Conservation (phyloP, 148 eudicot species). For the Selenicereus undatus region DNA sequence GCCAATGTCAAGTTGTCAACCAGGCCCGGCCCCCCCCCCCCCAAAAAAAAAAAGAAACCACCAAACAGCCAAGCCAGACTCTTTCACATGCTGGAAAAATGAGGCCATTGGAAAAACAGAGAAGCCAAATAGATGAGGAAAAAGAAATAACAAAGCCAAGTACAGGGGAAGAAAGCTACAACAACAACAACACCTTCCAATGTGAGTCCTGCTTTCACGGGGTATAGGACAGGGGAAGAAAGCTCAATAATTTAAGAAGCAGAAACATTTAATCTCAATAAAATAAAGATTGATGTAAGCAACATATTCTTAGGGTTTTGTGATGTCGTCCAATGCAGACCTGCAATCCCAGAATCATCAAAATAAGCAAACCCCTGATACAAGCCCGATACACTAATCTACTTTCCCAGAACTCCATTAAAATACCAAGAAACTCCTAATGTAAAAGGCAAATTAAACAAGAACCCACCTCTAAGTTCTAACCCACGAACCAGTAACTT, state of each 20-base stretch:
- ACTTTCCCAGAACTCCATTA: neutral
- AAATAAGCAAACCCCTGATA: constrained; percentile 2
- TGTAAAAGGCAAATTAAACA: neutral
- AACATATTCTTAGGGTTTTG: constrained; percentile 5
- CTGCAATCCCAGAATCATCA: constrained; percentile 7
- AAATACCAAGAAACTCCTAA: neutral
- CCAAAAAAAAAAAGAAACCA: neutral
- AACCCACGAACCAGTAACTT: neutral
- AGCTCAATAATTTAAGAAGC: neutral
- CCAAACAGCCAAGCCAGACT: neutral
- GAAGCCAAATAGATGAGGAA: constrained; percentile 1
- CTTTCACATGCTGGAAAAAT: neutral
- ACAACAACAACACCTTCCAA: too few species aligned
- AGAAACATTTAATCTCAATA: neutral
- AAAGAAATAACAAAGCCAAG: neutral
- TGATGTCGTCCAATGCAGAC: neutral
- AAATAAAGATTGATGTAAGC: neutral
- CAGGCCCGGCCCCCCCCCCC: too few species aligned
- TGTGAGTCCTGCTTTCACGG: too few species aligned
- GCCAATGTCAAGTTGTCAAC: neutral
- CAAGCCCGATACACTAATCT: neutral
- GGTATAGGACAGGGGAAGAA: neutral
- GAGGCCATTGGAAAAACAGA: neutral
- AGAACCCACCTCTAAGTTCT: neutral
- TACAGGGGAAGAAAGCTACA: neutral